Percentiles rank a stretch among this genome's conserved stretches.
Conservation (phyloP, 2,329 filamentous ascomycete genomes). For the Alternaria atra region DNA sequence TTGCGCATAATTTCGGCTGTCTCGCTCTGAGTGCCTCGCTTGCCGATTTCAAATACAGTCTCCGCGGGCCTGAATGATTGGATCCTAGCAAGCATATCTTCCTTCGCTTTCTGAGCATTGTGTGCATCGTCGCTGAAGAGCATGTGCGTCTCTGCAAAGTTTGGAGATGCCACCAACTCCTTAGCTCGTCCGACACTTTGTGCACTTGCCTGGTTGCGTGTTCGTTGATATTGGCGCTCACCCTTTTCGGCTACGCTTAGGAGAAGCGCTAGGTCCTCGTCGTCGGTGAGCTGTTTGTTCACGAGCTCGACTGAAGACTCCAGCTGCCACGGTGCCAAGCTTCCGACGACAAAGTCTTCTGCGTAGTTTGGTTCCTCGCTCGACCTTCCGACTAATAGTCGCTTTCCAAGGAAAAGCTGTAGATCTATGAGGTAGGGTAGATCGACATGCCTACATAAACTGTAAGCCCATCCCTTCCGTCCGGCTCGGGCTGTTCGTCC, state of each 20-base stretch:
- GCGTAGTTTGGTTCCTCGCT: conserved; percentile 73
- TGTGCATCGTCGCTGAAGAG: conserved; percentile 73
- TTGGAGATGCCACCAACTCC: conserved; percentile 73
- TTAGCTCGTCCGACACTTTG: conserved; percentile 91
- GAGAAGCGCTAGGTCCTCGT: conserved; percentile 75
- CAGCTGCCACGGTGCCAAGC: conserved; percentile 75
- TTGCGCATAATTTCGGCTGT: conserved; percentile 80
- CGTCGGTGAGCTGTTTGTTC: conserved; percentile 78
- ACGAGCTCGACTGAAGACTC: conserved; percentile 84
- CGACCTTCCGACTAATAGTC: conserved; percentile 75
- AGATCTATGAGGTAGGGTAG: conserved; percentile 92
- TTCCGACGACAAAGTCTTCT: conserved; percentile 83
- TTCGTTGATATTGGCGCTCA: conserved; percentile 90
- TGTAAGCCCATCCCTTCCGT: conserved; percentile 92
- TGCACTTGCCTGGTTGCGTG: conserved; percentile 85
- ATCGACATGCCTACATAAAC: conserved; percentile 85
- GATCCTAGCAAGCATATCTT: conserved; percentile 87
- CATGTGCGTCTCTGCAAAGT: conserved; percentile 78
- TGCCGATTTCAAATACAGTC: conserved; percentile 94
- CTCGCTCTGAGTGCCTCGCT: conserved; percentile 68
- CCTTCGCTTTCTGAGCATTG: conserved; percentile 72
- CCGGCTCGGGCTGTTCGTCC: conserved; percentile 95
- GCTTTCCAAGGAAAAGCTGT: conserved; percentile 91
- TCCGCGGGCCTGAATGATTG: conserved; percentile 89
- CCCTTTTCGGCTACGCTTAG: conserved; percentile 82